phyloP scores from a whole-genome alignment of 2,329 filamentous ascomycete species.

The Davidsoniella neocaledoniae region DNA sequence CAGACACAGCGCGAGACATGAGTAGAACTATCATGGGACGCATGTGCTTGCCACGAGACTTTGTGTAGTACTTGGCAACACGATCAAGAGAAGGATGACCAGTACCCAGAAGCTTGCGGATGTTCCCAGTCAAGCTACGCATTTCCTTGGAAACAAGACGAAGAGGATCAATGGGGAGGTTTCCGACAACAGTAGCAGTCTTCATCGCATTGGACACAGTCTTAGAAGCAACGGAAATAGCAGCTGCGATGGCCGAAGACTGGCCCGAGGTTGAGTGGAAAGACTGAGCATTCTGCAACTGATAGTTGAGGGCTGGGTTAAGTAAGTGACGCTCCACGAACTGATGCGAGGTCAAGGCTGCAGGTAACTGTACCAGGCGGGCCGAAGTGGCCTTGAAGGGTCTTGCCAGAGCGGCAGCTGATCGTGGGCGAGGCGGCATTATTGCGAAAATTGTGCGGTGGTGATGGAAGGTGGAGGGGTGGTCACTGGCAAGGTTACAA shows the following conservation, averaged over 20 bases:
- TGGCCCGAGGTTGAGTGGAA: constrained; percentile 30
- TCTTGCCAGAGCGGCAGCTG: constrained; percentile 6
- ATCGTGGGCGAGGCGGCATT: constrained; percentile 9
- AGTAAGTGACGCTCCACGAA: constrained; percentile 7
- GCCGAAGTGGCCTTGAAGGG: constrained; percentile 1
- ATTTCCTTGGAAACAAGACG: constrained; percentile 88
- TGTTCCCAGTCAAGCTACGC: constrained; percentile 88
- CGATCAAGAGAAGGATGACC: constrained; percentile 89
- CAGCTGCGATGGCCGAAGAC: constrained; percentile 58
- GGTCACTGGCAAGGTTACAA: constrained; percentile 7
- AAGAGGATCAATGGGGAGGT: constrained; percentile 71
- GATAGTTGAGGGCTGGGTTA: constrained; percentile 9
- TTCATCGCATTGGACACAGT: constrained; percentile 53
- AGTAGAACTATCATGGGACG: constrained; percentile 86
- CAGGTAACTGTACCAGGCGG: constrained; percentile 3
- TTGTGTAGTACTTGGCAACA: constrained; percentile 95
- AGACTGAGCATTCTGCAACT: constrained; percentile 14
- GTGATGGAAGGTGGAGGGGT: not conserved
- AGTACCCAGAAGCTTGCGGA: constrained; percentile 79
- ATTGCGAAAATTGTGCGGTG: not conserved
- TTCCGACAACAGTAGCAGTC: constrained; percentile 38
- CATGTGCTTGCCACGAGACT: constrained; percentile 91
- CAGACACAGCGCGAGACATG: constrained; percentile 86
- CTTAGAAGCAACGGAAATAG: constrained; percentile 52
- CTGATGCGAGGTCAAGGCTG: constrained; percentile 5